phyloP scores from a whole-genome alignment of 768 basidiomycete species.

The Boletus bicolor region DNA sequence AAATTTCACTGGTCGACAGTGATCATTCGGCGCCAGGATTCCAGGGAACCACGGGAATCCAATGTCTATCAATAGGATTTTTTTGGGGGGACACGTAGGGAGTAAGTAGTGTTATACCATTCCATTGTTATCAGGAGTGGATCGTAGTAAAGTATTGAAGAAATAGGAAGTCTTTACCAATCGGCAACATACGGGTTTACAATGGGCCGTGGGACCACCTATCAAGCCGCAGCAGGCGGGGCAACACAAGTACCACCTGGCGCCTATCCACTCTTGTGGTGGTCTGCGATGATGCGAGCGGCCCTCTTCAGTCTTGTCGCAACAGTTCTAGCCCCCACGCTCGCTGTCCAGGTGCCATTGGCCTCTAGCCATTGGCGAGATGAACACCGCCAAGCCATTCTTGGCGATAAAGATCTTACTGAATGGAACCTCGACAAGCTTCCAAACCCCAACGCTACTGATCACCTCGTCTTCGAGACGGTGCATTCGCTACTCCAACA shows the following conservation, averaged over 20 bases:
- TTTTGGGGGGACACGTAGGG: too few species aligned
- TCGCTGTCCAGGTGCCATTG: constrained; percentile 12
- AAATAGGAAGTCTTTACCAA: too few species aligned
- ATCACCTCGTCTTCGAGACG: constrained; percentile 25
- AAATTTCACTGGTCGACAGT: too few species aligned
- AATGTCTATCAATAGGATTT: too few species aligned
- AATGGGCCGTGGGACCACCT: too few species aligned
- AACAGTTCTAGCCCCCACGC: not conserved
- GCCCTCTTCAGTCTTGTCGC: not conserved
- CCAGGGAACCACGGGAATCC: too few species aligned
- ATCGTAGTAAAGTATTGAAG: too few species aligned
- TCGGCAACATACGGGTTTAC: too few species aligned
- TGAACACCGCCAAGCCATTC: not conserved
- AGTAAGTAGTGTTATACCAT: too few species aligned
- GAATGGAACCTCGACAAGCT: constrained; percentile 25
- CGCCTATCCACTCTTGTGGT: not conserved
- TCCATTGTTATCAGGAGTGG: too few species aligned
- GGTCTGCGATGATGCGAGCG: not conserved
- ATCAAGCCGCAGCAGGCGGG: too few species aligned
- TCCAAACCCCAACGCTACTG: constrained; percentile 28
- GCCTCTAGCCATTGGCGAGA: not conserved
- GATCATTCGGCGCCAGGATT: too few species aligned
- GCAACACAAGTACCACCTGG: not conserved
- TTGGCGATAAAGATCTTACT: not conserved
- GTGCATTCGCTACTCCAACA: constrained; percentile 35